phyloP scores from a whole-genome alignment of 2,329 filamentous ascomycete genomes.

The Diplodia mutila region DNA sequence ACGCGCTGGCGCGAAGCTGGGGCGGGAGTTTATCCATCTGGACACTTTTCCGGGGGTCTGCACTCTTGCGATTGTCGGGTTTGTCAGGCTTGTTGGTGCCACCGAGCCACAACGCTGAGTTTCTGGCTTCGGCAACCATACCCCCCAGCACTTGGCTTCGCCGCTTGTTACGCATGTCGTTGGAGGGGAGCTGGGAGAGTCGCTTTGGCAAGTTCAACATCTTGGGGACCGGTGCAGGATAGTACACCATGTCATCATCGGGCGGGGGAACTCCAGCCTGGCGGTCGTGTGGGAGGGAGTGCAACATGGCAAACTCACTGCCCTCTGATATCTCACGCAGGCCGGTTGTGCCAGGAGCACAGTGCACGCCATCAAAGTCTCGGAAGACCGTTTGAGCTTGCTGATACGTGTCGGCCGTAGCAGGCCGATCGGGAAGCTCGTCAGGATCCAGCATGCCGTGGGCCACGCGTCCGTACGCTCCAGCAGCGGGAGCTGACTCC shows the following conservation, averaged over 20 bases:
- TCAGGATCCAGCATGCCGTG: slow-evolving; percentile 22
- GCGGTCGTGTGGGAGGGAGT: slow-evolving; percentile 31
- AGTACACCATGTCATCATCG: slow-evolving; percentile 85
- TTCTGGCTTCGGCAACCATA: slow-evolving; percentile 60
- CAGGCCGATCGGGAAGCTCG: slow-evolving; percentile 49
- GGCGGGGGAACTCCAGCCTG: slow-evolving; percentile 54
- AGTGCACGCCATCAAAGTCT: slow-evolving; percentile 83
- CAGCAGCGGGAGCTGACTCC: slow-evolving; percentile 21
- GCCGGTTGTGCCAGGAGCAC: slow-evolving; percentile 52
- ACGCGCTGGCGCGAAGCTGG: slow-evolving; percentile 86
- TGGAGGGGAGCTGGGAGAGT: slow-evolving; percentile 73
- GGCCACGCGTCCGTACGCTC: slow-evolving; percentile 1
- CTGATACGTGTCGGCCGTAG: slow-evolving; percentile 64
- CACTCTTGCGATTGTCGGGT: slow-evolving; percentile 34
- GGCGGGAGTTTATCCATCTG: slow-evolving; percentile 66
- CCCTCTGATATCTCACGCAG: slow-evolving; percentile 30
- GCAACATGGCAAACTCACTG: slow-evolving; percentile 53
- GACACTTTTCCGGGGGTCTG: slow-evolving; percentile 39
- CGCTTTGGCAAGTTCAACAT: slow-evolving; percentile 92
- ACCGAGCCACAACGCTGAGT: slow-evolving; percentile 55
- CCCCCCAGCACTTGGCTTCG: slow-evolving; percentile 73
- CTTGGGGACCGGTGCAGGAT: slow-evolving; percentile 90
- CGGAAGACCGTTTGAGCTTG: slow-evolving; percentile 70
- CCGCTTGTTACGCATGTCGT: slow-evolving; percentile 67
- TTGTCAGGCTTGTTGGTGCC: slow-evolving; percentile 28